Conservation (phyloP, 1,284 basidiomycete genomes). For the Anthracocystis panici-leucophaei region DNA sequence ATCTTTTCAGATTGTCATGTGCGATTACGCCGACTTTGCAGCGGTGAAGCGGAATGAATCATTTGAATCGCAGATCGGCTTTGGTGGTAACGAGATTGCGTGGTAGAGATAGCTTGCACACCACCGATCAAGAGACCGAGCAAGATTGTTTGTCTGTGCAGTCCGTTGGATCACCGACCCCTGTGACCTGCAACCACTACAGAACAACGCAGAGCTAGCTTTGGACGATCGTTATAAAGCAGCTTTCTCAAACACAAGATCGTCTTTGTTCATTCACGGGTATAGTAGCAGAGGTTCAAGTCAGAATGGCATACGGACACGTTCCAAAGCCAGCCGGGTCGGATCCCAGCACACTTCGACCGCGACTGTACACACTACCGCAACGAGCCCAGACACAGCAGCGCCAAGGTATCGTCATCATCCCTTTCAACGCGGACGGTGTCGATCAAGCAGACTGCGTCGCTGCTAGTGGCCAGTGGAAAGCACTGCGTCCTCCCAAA, state of each 20-base stretch:
- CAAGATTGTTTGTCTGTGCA: constrained; percentile 5
- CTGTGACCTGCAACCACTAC: constrained; percentile 1
- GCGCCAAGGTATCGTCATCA: constrained; percentile 33
- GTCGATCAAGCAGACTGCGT: constrained; percentile 19
- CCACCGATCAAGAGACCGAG: constrained; percentile 32
- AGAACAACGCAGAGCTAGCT: not conserved
- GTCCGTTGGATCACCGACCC: not conserved
- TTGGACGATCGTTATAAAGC: not conserved
- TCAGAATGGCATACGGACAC: constrained; percentile 56
- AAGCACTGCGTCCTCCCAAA: constrained; percentile 18
- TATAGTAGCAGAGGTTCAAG: not conserved
- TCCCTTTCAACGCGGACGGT: constrained; percentile 44
- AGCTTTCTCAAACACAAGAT: not conserved
- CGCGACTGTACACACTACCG: constrained; percentile 48
- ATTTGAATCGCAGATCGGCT: not conserved
- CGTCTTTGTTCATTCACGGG: not conserved
- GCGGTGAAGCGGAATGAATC: not conserved
- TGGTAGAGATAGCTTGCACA: not conserved
- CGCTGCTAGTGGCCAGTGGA: not conserved
- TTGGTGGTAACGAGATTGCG: not conserved
- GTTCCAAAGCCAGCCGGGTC: constrained; percentile 51
- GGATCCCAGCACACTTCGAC: constrained; percentile 34
- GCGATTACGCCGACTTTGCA: constrained; percentile 1
- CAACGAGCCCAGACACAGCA: constrained; percentile 27
- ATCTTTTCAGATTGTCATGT: not conserved